phyloP scores from a whole-genome alignment of 331 rosid genomes.

The Acacia concinna region DNA sequence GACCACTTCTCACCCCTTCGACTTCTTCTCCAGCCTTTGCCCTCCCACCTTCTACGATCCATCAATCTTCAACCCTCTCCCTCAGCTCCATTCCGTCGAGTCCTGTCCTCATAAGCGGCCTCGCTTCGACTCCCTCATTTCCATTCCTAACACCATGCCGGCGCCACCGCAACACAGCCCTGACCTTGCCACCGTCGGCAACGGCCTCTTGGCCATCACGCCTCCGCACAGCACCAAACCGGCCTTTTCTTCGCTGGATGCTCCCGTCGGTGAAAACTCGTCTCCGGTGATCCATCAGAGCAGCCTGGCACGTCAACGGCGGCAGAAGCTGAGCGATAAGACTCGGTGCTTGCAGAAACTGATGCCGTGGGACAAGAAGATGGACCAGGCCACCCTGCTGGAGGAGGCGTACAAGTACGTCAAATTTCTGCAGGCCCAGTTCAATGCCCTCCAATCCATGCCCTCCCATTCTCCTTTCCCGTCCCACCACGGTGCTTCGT shows the following conservation, averaged over 20 bases:
- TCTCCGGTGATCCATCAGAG: conserved; percentile 52
- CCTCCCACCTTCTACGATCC: background rate
- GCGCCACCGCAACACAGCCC: background rate
- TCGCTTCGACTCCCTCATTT: background rate
- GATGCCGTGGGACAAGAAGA: conserved; percentile 85
- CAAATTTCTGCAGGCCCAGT: conserved; percentile 72
- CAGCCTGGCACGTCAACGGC: conserved; percentile 55
- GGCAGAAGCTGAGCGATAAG: conserved; percentile 85
- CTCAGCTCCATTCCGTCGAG: conserved; percentile 52
- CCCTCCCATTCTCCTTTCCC: conserved; percentile 35
- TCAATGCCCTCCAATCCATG: conserved; percentile 59
- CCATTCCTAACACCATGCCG: background rate
- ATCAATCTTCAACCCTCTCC: conserved; percentile 44
- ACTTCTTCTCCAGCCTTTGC: conserved; percentile 27
- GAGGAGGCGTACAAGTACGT: conserved; percentile 71
- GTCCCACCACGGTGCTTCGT: background rate
- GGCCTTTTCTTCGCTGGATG: background rate
- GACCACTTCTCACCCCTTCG: conserved; percentile 14
- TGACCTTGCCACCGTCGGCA: background rate
- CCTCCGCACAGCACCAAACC: background rate
- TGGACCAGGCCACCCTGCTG: conserved; percentile 74
- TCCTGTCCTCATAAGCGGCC: background rate
- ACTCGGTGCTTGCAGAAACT: conserved; percentile 75
- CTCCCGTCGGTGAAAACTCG: background rate
- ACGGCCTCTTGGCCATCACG: background rate